phyloP scores from a whole-genome alignment of 1,284 basidiomycete genomes.

The Xerocomus minutiporus region DNA sequence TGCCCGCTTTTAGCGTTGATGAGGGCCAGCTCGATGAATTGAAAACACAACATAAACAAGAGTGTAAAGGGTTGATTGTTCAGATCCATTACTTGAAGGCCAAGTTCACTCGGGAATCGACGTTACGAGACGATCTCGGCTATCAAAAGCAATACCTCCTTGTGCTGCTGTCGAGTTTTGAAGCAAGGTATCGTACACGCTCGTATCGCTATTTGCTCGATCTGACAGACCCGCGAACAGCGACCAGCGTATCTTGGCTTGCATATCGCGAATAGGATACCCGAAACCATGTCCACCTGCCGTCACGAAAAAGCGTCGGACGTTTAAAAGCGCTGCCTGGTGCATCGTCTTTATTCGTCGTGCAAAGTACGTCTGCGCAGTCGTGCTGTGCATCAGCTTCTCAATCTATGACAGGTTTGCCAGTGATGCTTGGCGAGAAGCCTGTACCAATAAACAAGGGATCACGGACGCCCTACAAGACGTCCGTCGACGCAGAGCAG shows the following conservation, averaged over 20 bases:
- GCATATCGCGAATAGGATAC: conserved; percentile 74
- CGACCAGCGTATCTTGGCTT: conserved; percentile 72
- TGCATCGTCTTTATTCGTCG: conserved; percentile 65
- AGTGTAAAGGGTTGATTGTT: conserved; percentile 83
- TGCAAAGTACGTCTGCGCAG: conserved; percentile 49
- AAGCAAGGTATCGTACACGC: conserved; percentile 58
- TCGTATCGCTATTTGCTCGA: not conserved
- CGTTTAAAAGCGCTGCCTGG: conserved; percentile 56
- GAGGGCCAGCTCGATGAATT: conserved; percentile 49
- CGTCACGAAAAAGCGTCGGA: conserved; percentile 37
- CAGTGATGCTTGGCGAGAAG: conserved; percentile 58
- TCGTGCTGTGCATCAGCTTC: conserved; percentile 2
- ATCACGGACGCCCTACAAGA: conserved; percentile 65
- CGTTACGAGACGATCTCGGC: conserved; percentile 72
- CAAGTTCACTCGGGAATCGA: conserved; percentile 82
- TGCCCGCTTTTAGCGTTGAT: conserved; percentile 38
- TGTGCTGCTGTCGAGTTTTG: conserved; percentile 58
- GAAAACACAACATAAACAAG: conserved; percentile 69
- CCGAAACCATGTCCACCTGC: conserved; percentile 36
- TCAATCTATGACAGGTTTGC: conserved; percentile 42
- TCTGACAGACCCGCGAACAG: conserved; percentile 37
- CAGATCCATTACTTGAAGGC: conserved; percentile 92
- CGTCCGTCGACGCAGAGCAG: conserved; percentile 52
- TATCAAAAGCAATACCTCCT: conserved; percentile 87
- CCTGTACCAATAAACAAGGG: conserved; percentile 55